Evolutionary conservation across 1,284 basidiomycete genomes (phyloP).

Genomic region (Tausonia pullulans): DNA sequence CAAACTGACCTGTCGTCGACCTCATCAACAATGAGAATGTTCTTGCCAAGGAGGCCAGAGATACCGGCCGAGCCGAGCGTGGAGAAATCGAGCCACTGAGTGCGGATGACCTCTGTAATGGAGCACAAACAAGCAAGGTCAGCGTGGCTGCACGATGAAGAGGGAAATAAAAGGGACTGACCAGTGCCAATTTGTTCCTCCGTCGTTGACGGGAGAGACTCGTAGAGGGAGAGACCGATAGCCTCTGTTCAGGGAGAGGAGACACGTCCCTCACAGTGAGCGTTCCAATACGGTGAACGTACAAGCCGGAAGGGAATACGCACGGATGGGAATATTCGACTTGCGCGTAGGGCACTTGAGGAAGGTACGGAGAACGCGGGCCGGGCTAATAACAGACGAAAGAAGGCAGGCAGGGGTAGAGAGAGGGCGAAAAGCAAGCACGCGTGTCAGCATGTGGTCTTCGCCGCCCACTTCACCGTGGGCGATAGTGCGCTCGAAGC

Average conservation of each 20-base stretch:
- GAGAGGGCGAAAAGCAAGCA: not conserved
- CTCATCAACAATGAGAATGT: slow-evolving; percentile 16
- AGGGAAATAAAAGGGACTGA: not conserved
- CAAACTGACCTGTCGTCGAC: slow-evolving; percentile 11
- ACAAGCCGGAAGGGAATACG: not conserved
- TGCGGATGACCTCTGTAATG: slow-evolving; percentile 14
- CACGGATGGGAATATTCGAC: slow-evolving; percentile 17
- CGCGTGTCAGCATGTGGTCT: no score
- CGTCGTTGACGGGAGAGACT: slow-evolving; percentile 10
- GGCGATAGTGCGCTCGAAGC: no score
- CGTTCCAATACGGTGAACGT: not conserved
- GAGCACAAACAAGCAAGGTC: not conserved
- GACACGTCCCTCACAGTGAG: no score
- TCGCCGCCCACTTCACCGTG: no score
- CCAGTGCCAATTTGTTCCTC: slow-evolving; percentile 14
- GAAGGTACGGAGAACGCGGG: slow-evolving; percentile 16
- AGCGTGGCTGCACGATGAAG: no score
- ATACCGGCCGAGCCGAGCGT: slow-evolving; percentile 10
- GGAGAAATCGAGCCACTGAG: slow-evolving; percentile 17
- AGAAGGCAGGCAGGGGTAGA: not conserved
- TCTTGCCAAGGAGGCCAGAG: slow-evolving; percentile 16
- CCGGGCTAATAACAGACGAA: slow-evolving; percentile 4
- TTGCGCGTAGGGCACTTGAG: slow-evolving; percentile 14
- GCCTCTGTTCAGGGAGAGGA: slow-evolving; percentile 9
- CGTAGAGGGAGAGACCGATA: slow-evolving; percentile 17